These are phyloP conservation scores for Gastrodia elata DNA, from an alignment of 106 monocot genomes.

Conservation along the genomic window DNA sequence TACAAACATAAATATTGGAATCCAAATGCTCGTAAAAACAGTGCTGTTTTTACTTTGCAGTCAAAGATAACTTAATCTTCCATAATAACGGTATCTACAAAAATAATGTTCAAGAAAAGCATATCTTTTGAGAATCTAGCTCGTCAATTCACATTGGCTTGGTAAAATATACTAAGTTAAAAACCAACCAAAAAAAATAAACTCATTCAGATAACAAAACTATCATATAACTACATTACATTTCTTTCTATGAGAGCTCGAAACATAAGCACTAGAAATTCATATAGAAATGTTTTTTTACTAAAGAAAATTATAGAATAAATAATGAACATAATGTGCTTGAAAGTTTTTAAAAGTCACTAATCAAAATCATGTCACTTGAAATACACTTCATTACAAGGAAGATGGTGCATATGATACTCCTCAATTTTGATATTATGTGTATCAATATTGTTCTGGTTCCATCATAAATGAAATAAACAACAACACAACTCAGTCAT, in stretches of 20 bases:
- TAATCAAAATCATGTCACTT: background rate
- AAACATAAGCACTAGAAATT: background rate
- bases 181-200: background rate
- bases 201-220: background rate
- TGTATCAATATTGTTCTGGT: background rate
- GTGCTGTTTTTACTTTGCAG: background rate
- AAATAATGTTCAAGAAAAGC: background rate
- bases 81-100: background rate
- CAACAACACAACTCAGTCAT: background rate
- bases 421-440: background rate
- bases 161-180: background rate
- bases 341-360: background rate
- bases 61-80: background rate
- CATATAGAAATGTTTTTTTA: background rate
- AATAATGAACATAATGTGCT: background rate
- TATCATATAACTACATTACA: background rate
- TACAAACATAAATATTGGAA: background rate
- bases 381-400: background rate
- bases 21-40: background rate
- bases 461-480: background rate
- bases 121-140: background rate
- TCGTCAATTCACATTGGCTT: too few species aligned
- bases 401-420: background rate
- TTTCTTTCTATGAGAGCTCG: background rate
- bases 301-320: too few species aligned